phyloP scores from a whole-genome alignment of 1,284 basidiomycete species.

The Leccinum huronense region DNA sequence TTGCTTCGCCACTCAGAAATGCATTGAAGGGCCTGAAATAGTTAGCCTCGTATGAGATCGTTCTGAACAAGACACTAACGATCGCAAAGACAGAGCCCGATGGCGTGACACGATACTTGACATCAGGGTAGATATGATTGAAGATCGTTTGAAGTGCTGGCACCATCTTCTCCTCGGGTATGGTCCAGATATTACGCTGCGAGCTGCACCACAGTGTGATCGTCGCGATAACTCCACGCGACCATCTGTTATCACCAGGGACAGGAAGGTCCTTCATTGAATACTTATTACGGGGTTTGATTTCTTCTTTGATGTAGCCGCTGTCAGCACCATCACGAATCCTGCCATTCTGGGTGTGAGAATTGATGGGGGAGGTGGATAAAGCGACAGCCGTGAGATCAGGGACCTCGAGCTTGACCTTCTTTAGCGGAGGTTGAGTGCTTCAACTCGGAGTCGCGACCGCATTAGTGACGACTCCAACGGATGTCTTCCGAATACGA shows the following conservation, averaged over 20 bases:
- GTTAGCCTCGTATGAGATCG: background rate
- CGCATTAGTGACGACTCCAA: background rate
- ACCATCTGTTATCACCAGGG: background rate
- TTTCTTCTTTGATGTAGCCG: background rate
- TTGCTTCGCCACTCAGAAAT: slow-evolving; percentile 14
- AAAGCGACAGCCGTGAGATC: background rate
- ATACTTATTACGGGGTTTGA: background rate
- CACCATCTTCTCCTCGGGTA: background rate
- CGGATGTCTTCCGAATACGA: background rate
- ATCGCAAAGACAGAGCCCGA: slow-evolving; percentile 5
- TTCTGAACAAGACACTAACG: background rate
- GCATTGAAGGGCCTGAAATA: slow-evolving; percentile 3
- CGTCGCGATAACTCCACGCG: background rate
- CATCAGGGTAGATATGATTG: background rate
- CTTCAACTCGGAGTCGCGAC: background rate
- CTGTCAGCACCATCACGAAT: background rate
- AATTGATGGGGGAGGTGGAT: background rate
- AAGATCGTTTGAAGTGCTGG: slow-evolving; percentile 1
- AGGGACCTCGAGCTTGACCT: background rate
- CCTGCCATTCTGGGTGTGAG: background rate
- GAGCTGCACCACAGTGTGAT: background rate
- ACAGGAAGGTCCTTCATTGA: slow-evolving; percentile 3
- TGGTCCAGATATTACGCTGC: background rate
- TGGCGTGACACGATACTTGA: slow-evolving; percentile 7
- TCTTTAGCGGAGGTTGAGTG: background rate